A percentile compares a stretch with the other conserved stretches of the same genome.
phyloP scores from a whole-genome alignment of 2,329 filamentous ascomycete genomes.

The Pseudocercospora vitis region DNA sequence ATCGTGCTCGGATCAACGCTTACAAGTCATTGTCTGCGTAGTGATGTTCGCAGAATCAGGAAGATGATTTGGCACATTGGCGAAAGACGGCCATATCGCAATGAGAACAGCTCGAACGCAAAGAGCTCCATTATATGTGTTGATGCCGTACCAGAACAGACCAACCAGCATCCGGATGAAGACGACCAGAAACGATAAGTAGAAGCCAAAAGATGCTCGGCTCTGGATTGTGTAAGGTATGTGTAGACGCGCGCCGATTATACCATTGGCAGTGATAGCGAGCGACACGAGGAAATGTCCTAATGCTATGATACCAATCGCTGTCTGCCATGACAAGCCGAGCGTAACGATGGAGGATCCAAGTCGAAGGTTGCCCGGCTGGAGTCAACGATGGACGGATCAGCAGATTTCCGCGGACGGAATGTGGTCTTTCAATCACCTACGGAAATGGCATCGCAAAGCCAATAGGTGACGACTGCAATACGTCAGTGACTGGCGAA shows the following conservation, averaged over 20 bases:
- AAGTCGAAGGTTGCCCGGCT: slow-evolving; percentile 25
- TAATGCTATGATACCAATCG: slow-evolving; percentile 26
- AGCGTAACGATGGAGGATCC: slow-evolving; percentile 27
- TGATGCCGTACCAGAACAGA: slow-evolving; percentile 40
- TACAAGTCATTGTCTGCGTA: slow-evolving; percentile 23
- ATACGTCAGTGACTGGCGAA: background rate
- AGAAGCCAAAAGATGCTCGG: slow-evolving; percentile 34
- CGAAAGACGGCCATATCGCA: slow-evolving; percentile 29
- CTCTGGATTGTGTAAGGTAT: slow-evolving; percentile 34
- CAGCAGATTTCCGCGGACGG: too few species aligned
- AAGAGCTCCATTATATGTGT: slow-evolving; percentile 35
- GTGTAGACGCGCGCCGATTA: slow-evolving; percentile 32
- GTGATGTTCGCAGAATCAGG: slow-evolving; percentile 28
- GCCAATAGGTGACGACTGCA: slow-evolving; percentile 28
- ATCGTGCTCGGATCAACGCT: background rate
- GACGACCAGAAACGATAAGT: slow-evolving; percentile 27
- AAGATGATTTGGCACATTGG: slow-evolving; percentile 20
- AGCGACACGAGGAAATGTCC: slow-evolving; percentile 25
- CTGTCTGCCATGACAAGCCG: slow-evolving; percentile 25
- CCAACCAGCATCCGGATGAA: slow-evolving; percentile 39
- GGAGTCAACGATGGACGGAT: too few species aligned
- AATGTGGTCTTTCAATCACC: too few species aligned
- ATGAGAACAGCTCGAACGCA: slow-evolving; percentile 33
- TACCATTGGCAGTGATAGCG: slow-evolving; percentile 24
- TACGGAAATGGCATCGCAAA: slow-evolving; percentile 30